These are phyloP conservation scores for Fusarium coicis DNA, from an alignment of 2,329 filamentous ascomycete genomes.

Conservation along the genomic window DNA sequence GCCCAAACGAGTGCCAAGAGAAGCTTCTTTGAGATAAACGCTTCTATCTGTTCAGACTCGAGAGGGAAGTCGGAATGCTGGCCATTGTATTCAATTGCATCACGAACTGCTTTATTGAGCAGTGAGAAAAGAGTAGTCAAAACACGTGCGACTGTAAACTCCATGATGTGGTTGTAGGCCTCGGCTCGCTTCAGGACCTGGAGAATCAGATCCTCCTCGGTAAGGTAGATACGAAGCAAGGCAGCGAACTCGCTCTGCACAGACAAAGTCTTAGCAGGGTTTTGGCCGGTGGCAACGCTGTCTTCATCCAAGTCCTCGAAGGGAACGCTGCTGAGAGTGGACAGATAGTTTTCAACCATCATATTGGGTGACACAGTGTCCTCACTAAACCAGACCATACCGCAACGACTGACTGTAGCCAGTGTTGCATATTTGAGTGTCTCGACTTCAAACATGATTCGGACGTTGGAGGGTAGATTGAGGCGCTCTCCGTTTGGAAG, in stretches of 20 bases:
- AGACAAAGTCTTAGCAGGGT: conserved; percentile 79
- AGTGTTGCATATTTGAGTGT: conserved; percentile 96
- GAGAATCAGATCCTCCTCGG: conserved; percentile 81
- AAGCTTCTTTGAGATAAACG: conserved; percentile 92
- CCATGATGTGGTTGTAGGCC: conserved; percentile 95
- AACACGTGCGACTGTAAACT: conserved; percentile 90
- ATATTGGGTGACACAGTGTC: conserved; percentile 94
- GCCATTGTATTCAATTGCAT: conserved; percentile 94
- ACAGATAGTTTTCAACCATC: conserved; percentile 92
- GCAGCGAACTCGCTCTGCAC: conserved; percentile 84
- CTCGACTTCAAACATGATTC: conserved; percentile 99
- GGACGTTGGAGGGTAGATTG: conserved; percentile 91
- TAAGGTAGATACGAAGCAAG: conserved; percentile 79
- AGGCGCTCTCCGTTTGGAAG: conserved; percentile 98
- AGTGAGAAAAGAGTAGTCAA: conserved; percentile 95
- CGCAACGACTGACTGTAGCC: conserved; percentile 98
- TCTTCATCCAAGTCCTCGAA: conserved; percentile 98
- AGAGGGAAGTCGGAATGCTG: conserved; percentile 95
- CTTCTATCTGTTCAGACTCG: conserved; percentile 88
- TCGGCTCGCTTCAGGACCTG: conserved; percentile 81
- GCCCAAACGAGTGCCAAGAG: conserved; percentile 95
- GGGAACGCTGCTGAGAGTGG: conserved; percentile 80
- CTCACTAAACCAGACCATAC: conserved; percentile 99
- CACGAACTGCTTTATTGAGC: conserved; percentile 91
- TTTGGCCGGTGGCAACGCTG: conserved; percentile 78